phyloP scores from a whole-genome alignment of 768 basidiomycete genomes.

The Auricularia cornea region DNA sequence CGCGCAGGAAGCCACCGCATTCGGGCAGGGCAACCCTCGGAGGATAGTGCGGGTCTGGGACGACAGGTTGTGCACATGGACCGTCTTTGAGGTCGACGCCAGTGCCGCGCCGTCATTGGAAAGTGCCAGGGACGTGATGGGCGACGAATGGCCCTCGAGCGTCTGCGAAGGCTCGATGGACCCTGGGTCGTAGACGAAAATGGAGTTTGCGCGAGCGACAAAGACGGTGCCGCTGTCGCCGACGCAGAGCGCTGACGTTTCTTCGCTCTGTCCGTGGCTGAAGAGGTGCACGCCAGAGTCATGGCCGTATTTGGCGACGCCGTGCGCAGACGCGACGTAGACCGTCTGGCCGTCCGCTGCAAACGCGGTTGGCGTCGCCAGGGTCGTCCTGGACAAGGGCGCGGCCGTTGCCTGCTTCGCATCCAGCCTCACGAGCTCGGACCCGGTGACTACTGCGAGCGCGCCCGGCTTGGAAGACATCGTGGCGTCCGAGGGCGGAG shows the following conservation, averaged over 20 bases:
- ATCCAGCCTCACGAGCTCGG: neutral
- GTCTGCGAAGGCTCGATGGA: slow-evolving; percentile 25
- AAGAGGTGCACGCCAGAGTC: neutral
- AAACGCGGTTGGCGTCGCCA: neutral
- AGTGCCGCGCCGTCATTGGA: slow-evolving; percentile 52
- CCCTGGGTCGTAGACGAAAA: neutral
- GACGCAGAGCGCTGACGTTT: neutral
- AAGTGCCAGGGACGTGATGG: slow-evolving; percentile 46
- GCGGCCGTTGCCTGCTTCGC: neutral
- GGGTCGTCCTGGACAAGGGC: neutral
- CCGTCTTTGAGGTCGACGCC: slow-evolving; percentile 39
- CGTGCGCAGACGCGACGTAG: neutral
- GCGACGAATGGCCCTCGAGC: slow-evolving; percentile 42
- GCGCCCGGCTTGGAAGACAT: neutral
- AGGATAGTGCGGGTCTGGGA: slow-evolving; percentile 46
- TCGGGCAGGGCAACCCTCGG: slow-evolving; percentile 40
- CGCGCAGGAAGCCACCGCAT: slow-evolving; percentile 35
- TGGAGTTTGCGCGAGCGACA: neutral
- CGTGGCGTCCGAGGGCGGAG: neutral
- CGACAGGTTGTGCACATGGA: slow-evolving; percentile 53
- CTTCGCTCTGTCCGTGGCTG: neutral
- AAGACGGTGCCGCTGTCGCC: neutral
- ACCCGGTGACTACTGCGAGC: neutral
- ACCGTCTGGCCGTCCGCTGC: neutral
- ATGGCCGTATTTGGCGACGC: neutral